Conservation (phyloP, 352 stramenopile genomes). For the Globisporangium paddicum region DNA sequence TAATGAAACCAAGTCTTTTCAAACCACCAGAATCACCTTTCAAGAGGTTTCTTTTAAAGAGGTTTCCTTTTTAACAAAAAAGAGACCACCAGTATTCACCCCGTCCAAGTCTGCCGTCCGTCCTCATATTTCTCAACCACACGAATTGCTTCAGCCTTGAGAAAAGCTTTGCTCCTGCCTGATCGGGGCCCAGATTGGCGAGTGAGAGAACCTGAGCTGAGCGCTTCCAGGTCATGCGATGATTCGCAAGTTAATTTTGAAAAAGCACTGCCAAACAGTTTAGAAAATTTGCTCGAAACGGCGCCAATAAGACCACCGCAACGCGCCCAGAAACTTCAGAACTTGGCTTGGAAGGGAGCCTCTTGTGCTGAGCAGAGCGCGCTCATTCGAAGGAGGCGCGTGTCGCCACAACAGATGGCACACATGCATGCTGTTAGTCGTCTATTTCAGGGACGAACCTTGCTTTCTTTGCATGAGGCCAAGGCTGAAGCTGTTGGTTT, state of each 20-base stretch:
- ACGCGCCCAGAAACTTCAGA: no score
- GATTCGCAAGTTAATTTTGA: no score
- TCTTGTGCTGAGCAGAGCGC: neutral
- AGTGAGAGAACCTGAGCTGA: no score
- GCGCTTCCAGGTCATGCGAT: no score
- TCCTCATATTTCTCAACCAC: slow-evolving; percentile 3
- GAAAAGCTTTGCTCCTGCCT: neutral
- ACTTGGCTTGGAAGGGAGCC: no score
- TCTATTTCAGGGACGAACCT: neutral
- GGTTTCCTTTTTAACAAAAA: no score
- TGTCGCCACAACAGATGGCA: no score
- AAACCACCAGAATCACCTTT: no score
- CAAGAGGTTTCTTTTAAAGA: no score
- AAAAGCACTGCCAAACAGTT: slow-evolving; percentile 2
- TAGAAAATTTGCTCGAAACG: neutral
- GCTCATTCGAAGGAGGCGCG: slow-evolving; percentile 2
- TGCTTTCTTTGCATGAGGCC: neutral
- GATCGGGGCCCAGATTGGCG: no score
- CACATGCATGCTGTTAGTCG: neutral
- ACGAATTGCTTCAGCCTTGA: neutral
- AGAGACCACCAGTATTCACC: slow-evolving; percentile 32
- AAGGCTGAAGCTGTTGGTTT: neutral
- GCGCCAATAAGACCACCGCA: slow-evolving; percentile 3
- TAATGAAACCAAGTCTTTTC: no score
- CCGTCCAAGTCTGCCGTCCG: slow-evolving; percentile 17